Evolutionary conservation across 345 rosid species (phyloP).

Genomic region (Nasturtium officinale): DNA sequence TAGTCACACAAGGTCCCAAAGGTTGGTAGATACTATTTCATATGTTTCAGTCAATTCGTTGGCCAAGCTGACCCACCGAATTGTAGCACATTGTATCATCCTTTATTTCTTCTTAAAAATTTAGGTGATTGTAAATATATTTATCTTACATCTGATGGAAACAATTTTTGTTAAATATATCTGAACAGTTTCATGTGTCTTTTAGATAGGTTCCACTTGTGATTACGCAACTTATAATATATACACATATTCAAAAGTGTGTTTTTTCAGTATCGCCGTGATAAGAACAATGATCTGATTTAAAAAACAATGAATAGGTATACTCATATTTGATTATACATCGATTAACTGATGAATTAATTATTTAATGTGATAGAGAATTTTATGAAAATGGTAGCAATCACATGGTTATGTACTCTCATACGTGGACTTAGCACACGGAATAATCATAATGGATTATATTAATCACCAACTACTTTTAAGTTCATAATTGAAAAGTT

Average conservation of each 20-base stretch:
- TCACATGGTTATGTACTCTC: slow-evolving; percentile 36
- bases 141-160: not conserved
- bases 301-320: not conserved
- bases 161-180: not conserved
- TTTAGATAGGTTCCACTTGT: not conserved
- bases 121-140: not conserved
- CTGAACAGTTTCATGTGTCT: not conserved
- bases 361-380: slow-evolving; percentile 25
- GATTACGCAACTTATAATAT: not conserved
- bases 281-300: not conserved
- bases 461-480: slow-evolving; percentile 38
- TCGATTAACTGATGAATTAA: not conserved
- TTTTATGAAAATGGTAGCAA: not conserved
- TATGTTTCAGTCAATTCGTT: not conserved
- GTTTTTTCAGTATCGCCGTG: not conserved
- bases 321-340: not conserved
- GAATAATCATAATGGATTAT: slow-evolving; percentile 15
- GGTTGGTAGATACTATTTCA: not conserved
- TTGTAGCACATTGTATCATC: not conserved
- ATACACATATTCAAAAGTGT: not conserved
- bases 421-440: slow-evolving; percentile 36
- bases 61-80: not conserved
- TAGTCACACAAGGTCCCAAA: too few relatives aligned
- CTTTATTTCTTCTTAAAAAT: not conserved
- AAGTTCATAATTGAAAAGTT: slow-evolving; percentile 34